A percentile compares a stretch with the other conserved stretches of the same genome.
Conservation (phyloP, 2,329 filamentous ascomycete genomes). For the Colletotrichum sp. region DNA sequence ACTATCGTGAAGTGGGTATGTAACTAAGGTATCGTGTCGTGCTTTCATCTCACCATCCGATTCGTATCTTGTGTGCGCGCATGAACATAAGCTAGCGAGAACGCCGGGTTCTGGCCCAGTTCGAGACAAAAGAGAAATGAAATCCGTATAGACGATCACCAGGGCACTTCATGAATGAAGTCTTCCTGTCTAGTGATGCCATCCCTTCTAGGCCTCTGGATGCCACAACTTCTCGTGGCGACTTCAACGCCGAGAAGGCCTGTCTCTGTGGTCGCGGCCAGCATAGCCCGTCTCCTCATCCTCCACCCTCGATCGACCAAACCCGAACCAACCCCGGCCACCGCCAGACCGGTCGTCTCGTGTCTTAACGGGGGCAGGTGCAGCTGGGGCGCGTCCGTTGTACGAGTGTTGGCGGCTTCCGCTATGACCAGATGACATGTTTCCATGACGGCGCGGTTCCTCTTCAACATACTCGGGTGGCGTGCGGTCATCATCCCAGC, state of each 20-base stretch:
- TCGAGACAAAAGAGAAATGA: background rate
- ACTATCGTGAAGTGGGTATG: background rate
- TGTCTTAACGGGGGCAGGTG: conserved; percentile 5
- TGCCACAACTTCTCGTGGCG: background rate
- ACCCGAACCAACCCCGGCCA: conserved; percentile 16
- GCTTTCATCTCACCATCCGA: background rate
- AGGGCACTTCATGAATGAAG: background rate
- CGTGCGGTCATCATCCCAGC: conserved; percentile 23
- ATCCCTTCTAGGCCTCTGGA: background rate
- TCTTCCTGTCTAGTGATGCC: background rate
- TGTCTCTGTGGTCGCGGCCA: background rate
- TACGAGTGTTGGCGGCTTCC: background rate
- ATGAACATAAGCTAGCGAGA: background rate
- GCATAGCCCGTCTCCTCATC: conserved; percentile 19
- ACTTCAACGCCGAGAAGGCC: background rate
- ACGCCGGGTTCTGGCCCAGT: background rate
- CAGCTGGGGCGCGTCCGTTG: conserved; percentile 2
- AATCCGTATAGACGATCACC: background rate
- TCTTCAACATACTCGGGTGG: conserved; percentile 13
- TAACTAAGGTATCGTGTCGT: background rate
- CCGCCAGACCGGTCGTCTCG: background rate
- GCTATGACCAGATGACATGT: conserved; percentile 12
- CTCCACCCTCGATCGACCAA: conserved; percentile 4
- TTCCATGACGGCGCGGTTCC: conserved; percentile 16
- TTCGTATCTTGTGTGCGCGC: background rate